Evolutionary conservation across 1,139 yeast species (phyloP), one percentile per base, ranked within the genome.

Genomic region (Magnusiomyces ingens): DNA sequence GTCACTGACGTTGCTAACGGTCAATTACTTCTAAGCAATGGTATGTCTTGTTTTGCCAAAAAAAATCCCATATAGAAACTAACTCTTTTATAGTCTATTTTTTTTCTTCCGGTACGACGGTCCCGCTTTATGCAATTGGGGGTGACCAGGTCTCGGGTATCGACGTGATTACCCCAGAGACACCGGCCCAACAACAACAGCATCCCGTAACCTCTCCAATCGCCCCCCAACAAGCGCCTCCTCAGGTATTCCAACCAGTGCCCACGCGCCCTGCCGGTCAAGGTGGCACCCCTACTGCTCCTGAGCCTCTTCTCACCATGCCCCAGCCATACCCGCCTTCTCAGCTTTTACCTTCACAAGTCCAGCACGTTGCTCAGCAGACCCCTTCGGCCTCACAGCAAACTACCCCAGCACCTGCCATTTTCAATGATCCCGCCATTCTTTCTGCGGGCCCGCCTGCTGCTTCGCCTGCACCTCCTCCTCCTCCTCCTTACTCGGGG

Each of bases 1-100:
- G 72, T 70, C n/a, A 55, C 59, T 32, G 58, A 60, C 18, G 69
- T 69, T 19, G 61, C 54, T 29, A 62, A 66, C 40, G 68, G 70
- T 48, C 58, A 58, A 40, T 60, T 70, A 47, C 55, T 57, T 10
- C 61, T 70, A 2, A 52, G 59, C 49, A 56, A 65, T 45, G 58
- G 58, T 55, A 53, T 19, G 54, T 48, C 32, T 15, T 41, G 11
- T 21, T 21, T 32, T n/a, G n/a, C n/a, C n/a, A n/a, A n/a, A n/a
- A n/a, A n/a, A n/a, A n/a, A n/a, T n/a, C n/a, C n/a, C n/a, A n/a
- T n/a, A n/a, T n/a, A n/a, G n/a, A 44, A 37, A 13, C 12, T 6
- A 26, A n/a, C 35, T 40, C 29, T 13, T 19, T 11, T 45, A 32
- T 44, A 58, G 70, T 62, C 22, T 54, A 48, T 41, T 64, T 62